Conservation (phyloP, 192 early-diverging fungal species). For the Backusella tarrabulga region DNA sequence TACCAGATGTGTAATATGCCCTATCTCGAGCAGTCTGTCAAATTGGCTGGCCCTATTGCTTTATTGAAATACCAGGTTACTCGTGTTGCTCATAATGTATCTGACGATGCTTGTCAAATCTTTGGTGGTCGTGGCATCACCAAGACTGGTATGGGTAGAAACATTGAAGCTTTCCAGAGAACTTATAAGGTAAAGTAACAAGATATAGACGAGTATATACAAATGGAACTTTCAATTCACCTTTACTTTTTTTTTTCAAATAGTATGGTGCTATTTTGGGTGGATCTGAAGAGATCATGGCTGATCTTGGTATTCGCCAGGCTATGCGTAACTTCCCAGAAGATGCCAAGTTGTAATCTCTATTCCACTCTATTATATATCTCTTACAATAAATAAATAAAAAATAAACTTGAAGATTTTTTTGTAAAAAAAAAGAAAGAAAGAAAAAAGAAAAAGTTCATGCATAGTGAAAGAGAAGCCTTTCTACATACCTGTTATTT, state of each 20-base stretch:
- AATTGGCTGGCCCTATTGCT: conserved; percentile 67
- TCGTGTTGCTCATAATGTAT: conserved; percentile 54
- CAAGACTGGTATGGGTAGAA: conserved; percentile 68
- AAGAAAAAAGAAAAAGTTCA: no score
- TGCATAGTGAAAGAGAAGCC: no score
- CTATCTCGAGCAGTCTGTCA: conserved; percentile 59
- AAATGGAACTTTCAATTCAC: neutral
- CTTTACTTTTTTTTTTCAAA: neutral
- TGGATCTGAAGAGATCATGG: conserved; percentile 55
- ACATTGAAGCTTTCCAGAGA: conserved; percentile 62
- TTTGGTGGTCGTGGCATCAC: conserved; percentile 74
- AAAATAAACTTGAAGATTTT: no score
- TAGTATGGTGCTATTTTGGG: conserved; percentile 39
- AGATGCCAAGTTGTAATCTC: conserved; percentile 17
- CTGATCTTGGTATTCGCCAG: conserved; percentile 62
- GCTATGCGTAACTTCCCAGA: conserved; percentile 44
- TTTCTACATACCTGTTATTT: neutral
- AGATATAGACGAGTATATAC: neutral
- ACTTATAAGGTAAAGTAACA: conserved; percentile 48
- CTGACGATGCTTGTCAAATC: conserved; percentile 70
- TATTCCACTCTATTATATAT: neutral
- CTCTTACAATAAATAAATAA: neutral
- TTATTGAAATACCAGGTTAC: conserved; percentile 60
- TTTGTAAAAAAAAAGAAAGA: no score
- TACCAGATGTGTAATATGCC: conserved; percentile 69